Percentiles rank a stretch among this genome's conserved stretches.
phyloP scores from a whole-genome alignment of 2,329 filamentous ascomycete genomes.

The Aureobasidium mangrovei region DNA sequence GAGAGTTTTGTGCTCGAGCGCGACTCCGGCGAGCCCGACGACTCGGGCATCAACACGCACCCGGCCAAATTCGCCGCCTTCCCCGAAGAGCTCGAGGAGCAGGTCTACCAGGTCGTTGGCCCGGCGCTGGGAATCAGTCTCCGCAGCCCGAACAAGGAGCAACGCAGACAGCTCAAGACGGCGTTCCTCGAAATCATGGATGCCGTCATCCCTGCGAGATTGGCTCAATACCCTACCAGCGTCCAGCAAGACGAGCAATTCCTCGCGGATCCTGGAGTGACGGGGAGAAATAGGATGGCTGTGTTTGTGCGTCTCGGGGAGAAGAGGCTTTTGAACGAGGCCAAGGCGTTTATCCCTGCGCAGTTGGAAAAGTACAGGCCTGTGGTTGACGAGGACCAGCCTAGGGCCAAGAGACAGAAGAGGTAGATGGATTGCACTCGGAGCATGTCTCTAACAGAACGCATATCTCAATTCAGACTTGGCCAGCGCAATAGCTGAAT shows the following conservation, averaged over 20 bases:
- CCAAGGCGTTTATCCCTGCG: not conserved
- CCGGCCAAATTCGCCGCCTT: conserved; percentile 3
- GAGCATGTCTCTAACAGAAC: not conserved
- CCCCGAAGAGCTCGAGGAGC: conserved; percentile 12
- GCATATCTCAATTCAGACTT: too few species aligned
- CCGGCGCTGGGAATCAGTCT: not conserved
- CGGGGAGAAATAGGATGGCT: conserved; percentile 7
- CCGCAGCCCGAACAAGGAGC: not conserved
- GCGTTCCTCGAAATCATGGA: conserved; percentile 3
- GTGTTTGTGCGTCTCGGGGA: conserved; percentile 3
- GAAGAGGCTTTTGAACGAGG: conserved; percentile 10
- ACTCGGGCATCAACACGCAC: conserved; percentile 1
- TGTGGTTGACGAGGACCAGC: not conserved
- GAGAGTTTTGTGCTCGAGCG: conserved; percentile 13
- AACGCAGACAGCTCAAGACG: not conserved
- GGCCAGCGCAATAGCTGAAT: too few species aligned
- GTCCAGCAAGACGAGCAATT: conserved; percentile 8
- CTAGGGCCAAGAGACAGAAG: conserved; percentile 10
- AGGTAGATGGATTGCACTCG: not conserved
- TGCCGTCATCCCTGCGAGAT: not conserved
- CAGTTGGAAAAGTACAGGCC: conserved; percentile 9
- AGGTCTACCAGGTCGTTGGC: conserved; percentile 5
- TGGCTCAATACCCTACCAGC: conserved; percentile 14
- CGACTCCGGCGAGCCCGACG: conserved; percentile 12
- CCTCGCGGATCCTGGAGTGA: not conserved